phyloP scores from a whole-genome alignment of 192 early-diverging fungal species.

The Podila verticillata region DNA sequence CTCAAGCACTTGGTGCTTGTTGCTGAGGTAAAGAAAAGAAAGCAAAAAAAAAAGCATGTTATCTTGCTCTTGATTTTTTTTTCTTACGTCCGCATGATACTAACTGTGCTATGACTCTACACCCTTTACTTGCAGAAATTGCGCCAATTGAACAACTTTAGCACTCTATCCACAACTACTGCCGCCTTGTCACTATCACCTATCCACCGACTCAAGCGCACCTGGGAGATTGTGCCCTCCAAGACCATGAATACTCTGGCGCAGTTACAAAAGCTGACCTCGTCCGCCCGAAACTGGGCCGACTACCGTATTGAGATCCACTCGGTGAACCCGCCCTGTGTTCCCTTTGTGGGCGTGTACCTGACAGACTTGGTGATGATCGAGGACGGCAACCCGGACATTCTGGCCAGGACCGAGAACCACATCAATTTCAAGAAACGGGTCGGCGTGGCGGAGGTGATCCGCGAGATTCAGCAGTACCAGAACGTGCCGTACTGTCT shows the following conservation, averaged over 20 bases:
- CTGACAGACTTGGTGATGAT: conserved; percentile 94
- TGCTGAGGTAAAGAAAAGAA: conserved; percentile 71
- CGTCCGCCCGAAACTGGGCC: conserved; percentile 84
- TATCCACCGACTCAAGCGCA: conserved; percentile 89
- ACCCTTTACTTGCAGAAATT: conserved; percentile 31
- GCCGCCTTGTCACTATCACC: conserved; percentile 91
- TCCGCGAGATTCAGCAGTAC: conserved; percentile 94
- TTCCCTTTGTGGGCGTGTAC: conserved; percentile 84
- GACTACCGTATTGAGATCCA: conserved; percentile 88
- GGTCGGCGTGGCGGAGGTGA: conserved; percentile 89
- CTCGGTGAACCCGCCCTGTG: conserved; percentile 84
- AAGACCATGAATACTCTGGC: conserved; percentile 71
- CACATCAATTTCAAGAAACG: conserved; percentile 96
- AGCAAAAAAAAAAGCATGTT: no score
- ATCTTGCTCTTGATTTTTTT: not conserved
- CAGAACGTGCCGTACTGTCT: conserved; percentile 88
- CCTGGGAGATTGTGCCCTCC: conserved; percentile 83
- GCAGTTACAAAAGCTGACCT: conserved; percentile 83
- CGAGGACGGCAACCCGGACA: conserved; percentile 91
- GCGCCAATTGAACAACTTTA: conserved; percentile 91
- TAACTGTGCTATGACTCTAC: not conserved
- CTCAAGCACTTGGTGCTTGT: conserved; percentile 92
- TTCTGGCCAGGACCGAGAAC: conserved; percentile 66
- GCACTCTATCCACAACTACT: conserved; percentile 91
- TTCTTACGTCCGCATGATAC: not conserved